These are phyloP conservation scores for Thymus mandschuricus DNA, from an alignment of 257 asterid species.

Conservation along the genomic window DNA sequence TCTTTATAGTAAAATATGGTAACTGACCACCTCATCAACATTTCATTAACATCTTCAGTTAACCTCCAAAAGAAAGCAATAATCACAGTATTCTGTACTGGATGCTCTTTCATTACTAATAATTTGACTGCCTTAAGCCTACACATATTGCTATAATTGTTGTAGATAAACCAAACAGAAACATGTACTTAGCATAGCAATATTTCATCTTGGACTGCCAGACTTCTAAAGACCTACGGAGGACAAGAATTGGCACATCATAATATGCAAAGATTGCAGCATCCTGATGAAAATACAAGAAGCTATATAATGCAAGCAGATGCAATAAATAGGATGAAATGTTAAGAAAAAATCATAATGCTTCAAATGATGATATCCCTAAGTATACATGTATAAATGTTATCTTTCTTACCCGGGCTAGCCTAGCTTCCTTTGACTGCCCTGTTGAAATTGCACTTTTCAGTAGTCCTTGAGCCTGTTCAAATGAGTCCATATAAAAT, in stretches of 20 bases:
- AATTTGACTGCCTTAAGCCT: constrained; percentile 17
- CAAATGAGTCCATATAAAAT: constrained; percentile 38
- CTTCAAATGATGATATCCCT: constrained; percentile 14
- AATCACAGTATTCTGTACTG: not conserved
- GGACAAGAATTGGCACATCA: not conserved
- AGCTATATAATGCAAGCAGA: constrained; percentile 15
- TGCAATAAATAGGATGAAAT: not conserved
- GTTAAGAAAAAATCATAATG: constrained; percentile 3
- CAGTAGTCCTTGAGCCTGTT: constrained; percentile 97
- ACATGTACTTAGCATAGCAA: constrained; percentile 7
- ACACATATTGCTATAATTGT: constrained; percentile 3
- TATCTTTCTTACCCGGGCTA: constrained; percentile 75
- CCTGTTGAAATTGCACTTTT: constrained; percentile 84
- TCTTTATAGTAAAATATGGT: not conserved
- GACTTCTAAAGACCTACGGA: constrained; percentile 17
- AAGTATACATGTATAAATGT: constrained; percentile 26
- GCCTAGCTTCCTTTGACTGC: constrained; percentile 98
- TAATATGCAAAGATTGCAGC: not conserved
- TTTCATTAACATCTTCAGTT: not conserved
- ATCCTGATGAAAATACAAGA: constrained; percentile 16
- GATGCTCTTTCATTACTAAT: constrained; percentile 22
- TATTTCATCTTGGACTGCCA: constrained; percentile 8
- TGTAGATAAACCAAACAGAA: constrained; percentile 18
- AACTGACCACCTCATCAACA: not conserved
- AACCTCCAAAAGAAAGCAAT: not conserved